A percentile compares a stretch with the other conserved stretches of the same genome.
phyloP scores from a whole-genome alignment of 768 basidiomycete genomes.

The Hericium erinaceus region DNA sequence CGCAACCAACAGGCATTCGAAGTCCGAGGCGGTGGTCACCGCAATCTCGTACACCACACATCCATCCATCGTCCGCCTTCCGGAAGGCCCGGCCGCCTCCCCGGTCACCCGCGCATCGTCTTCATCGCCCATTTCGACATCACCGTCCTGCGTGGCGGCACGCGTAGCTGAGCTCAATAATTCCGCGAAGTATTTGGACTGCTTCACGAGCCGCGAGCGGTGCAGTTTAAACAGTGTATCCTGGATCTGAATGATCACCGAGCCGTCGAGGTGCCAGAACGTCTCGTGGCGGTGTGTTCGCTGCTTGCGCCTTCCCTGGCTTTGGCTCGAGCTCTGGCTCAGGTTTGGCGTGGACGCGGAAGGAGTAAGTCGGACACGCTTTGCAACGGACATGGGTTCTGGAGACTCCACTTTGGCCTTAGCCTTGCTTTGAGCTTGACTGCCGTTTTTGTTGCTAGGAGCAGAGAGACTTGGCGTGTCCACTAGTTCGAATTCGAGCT shows the following conservation, averaged over 20 bases:
- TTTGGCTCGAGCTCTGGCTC: background rate
- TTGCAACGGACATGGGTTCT: background rate
- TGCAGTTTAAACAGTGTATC: conserved; percentile 27
- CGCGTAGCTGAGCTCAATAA: conserved; percentile 12
- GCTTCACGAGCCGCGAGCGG: conserved; percentile 23
- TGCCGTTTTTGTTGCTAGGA: background rate
- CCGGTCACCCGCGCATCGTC: background rate
- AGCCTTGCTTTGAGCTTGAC: background rate
- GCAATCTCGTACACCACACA: conserved; percentile 17
- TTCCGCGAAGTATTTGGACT: conserved; percentile 26
- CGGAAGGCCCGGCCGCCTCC: background rate
- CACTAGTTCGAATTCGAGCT: background rate
- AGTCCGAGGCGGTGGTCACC: conserved; percentile 23
- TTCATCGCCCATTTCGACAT: background rate
- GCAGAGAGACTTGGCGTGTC: background rate
- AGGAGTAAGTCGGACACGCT: background rate
- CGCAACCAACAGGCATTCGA: conserved; percentile 22
- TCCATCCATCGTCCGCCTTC: conserved; percentile 8
- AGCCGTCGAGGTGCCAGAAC: conserved; percentile 29
- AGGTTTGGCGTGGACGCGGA: background rate
- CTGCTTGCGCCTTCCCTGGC: background rate
- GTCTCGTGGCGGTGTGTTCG: conserved; percentile 5
- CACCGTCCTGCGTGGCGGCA: background rate
- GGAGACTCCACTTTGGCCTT: background rate
- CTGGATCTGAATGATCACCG: conserved; percentile 26